Percentiles rank a stretch among this genome's conserved stretches.
These are phyloP conservation scores for Backusella morwellensis DNA, from an alignment of 192 early-diverging fungal species.

Conservation along the genomic window DNA sequence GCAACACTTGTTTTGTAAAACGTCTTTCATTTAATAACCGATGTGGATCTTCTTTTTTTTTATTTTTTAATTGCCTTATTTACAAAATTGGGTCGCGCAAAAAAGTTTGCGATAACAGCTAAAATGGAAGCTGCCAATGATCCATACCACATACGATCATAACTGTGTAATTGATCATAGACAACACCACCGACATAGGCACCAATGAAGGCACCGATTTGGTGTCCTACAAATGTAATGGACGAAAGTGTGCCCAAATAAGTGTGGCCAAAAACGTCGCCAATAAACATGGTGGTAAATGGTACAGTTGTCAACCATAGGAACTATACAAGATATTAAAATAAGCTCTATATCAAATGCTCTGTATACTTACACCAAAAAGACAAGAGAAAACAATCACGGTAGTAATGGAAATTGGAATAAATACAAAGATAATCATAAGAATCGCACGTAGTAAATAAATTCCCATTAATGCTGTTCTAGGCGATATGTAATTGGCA, in stretches of 20 bases:
- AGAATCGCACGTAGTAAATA: constrained; percentile 20
- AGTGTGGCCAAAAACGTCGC: constrained; percentile 28
- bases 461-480: constrained; percentile 17
- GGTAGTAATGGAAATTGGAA: constrained; percentile 18
- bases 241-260: constrained; percentile 35
- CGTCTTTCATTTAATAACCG: neutral
- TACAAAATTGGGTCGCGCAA: constrained; percentile 11
- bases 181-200: constrained; percentile 34
- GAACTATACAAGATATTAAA: constrained; percentile 5
- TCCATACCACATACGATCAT: constrained; percentile 32
- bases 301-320: constrained; percentile 39
- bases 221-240: constrained; percentile 36
- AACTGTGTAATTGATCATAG: constrained; percentile 24
- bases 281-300: constrained; percentile 28
- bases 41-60: neutral
- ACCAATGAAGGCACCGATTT: constrained; percentile 35
- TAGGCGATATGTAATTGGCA: constrained; percentile 20
- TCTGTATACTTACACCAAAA: constrained; percentile 32
- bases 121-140: constrained; percentile 26
- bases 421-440: constrained; percentile 23
- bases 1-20: neutral
- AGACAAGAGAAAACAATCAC: constrained; percentile 28
- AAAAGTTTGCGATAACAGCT: constrained; percentile 15
- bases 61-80: constrained; percentile 1
- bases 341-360: neutral